Evolutionary conservation across 2,329 filamentous ascomycete genomes (phyloP).

Genomic region (Trematosphaeria pertusa): DNA sequence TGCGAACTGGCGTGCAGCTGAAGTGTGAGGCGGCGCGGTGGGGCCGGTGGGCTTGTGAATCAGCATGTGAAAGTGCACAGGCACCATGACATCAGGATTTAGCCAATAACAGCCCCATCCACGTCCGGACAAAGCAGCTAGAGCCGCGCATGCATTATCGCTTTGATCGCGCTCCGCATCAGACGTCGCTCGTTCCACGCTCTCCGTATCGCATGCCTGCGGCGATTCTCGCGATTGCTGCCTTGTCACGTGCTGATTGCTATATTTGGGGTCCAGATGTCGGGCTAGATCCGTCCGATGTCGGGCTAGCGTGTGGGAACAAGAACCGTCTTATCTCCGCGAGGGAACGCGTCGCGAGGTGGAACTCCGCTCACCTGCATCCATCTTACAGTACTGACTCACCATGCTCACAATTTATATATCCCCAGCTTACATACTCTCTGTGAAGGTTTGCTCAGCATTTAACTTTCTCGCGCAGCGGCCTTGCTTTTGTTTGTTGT

Average conservation of each 20-base stretch:
- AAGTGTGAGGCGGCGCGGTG: slow-evolving; percentile 10
- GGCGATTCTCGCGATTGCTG: too few species aligned
- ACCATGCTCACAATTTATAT: background rate
- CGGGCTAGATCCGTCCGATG: too few species aligned
- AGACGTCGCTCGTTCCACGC: too few species aligned
- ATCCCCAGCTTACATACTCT: background rate
- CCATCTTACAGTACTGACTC: background rate
- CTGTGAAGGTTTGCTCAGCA: background rate
- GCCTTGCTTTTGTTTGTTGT: too few species aligned
- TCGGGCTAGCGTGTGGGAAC: too few species aligned
- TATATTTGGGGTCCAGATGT: too few species aligned
- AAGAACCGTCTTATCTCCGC: too few species aligned
- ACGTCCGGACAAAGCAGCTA: slow-evolving; percentile 3
- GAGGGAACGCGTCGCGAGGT: too few species aligned
- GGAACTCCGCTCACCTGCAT: slow-evolving; percentile 6
- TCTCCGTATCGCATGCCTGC: too few species aligned
- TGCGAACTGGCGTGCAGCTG: slow-evolving; percentile 6
- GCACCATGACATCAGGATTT: slow-evolving; percentile 14
- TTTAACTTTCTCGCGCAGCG: background rate
- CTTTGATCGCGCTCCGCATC: background rate
- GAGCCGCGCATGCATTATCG: background rate
- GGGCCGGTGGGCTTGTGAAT: slow-evolving; percentile 6
- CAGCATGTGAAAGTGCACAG: slow-evolving; percentile 24
- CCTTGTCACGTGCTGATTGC: too few species aligned
- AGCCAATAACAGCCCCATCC: slow-evolving; percentile 15